These are phyloP conservation scores for Paecilomyces variotii DNA, from an alignment of 2,329 filamentous ascomycete genomes.

Conservation along the genomic window DNA sequence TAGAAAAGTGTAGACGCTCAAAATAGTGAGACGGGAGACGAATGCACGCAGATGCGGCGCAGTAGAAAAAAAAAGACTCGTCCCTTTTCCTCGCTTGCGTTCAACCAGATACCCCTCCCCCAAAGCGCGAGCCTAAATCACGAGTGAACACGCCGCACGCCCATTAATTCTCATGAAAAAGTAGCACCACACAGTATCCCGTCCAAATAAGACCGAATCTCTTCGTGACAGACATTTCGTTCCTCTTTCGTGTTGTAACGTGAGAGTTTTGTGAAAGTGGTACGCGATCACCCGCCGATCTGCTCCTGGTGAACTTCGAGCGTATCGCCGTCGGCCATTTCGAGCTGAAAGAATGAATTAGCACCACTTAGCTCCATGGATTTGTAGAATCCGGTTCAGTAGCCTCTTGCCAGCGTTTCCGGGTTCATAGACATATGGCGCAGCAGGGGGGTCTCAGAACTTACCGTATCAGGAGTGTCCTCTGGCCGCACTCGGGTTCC, in stretches of 20 bases:
- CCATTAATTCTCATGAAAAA: not conserved
- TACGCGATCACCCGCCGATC: slow-evolving; percentile 59
- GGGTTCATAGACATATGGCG: slow-evolving; percentile 1
- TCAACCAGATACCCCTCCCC: not conserved
- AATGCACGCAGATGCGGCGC: not conserved
- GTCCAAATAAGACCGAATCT: slow-evolving; percentile 8
- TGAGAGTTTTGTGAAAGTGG: not conserved
- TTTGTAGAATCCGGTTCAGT: not conserved
- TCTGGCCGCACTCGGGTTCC: slow-evolving; percentile 83
- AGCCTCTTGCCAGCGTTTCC: not conserved
- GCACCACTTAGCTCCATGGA: not conserved
- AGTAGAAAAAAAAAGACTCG: not conserved
- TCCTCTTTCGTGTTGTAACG: not conserved
- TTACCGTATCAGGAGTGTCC: slow-evolving; percentile 86
- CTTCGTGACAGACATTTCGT: not conserved
- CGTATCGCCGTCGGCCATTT: slow-evolving; percentile 93
- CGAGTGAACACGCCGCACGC: not conserved
- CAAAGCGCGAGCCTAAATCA: not conserved
- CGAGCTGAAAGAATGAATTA: slow-evolving; percentile 54
- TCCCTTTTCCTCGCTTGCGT: not conserved
- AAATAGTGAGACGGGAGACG: not conserved
- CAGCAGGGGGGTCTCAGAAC: slow-evolving; percentile 32
- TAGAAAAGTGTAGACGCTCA: not conserved
- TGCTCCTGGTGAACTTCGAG: slow-evolving; percentile 98
- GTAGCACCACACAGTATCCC: not conserved